Base-by-base conservation (phyloP, 2,329 filamentous ascomycete species). In the Shiraia bambusicola region DNA sequence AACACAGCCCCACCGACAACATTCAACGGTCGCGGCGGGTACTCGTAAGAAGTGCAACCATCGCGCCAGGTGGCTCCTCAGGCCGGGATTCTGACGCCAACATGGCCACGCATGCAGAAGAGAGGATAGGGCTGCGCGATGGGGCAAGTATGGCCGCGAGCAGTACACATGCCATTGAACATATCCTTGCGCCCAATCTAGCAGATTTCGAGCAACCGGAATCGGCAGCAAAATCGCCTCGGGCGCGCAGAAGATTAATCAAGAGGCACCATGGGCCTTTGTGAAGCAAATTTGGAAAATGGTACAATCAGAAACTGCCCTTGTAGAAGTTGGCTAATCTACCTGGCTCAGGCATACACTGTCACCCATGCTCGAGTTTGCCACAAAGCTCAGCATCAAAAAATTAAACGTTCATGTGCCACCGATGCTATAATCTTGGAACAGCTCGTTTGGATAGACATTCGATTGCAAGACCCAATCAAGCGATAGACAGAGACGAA, bases 21-120 rank as follows among this genome's bases (percentile, higher is more conserved):
- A 26, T 59, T 3, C 52, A 53, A 31, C 49, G 47, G 29, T 52
- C 56, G n/a, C 52, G 54, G 9, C 54, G 56, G 29, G 52, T 59
- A 2, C 45, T 59, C 3, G 49, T 51, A 19, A 51, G 52, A 30
- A 45, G 14, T 12, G 39, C 54, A 6, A 34, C 47, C 7, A 40
- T 19, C 2, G 33, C 34, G 12, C 28, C 47, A 6, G 52, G 51
- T 10, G 51, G 46, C 12, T 34, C 48, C 8, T 36, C 45, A 5
- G 42, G 45, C 24, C 42, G 54, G 13, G 12, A 39, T 1, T 50
- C 45, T 9, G 33, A 45, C 9, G 47, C 53, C 11, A 47, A 56
- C 11, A 28, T 39, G n/a, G 39, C 47, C 11, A 25, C 38, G 16
- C 40, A 46, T 31, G 10, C 42, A 8, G 46, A 52, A 16, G 48